A percentile compares a stretch with the other conserved stretches of the same genome.
These are phyloP conservation scores for Kwoniella shandongensis DNA, from an alignment of 768 basidiomycete genomes.

Conservation along the genomic window DNA sequence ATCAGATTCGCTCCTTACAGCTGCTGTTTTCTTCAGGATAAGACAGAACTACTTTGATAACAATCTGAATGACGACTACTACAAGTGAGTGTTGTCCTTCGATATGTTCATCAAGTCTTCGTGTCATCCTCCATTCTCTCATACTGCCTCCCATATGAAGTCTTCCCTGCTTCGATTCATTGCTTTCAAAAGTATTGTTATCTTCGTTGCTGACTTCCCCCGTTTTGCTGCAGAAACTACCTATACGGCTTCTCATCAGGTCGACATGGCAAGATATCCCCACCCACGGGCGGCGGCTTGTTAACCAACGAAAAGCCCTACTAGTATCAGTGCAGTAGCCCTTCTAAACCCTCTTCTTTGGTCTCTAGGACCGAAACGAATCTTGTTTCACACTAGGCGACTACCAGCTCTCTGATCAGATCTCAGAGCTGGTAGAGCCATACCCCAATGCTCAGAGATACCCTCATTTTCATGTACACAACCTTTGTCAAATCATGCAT, in stretches of 20 bases:
- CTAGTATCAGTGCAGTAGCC: conserved; percentile 18
- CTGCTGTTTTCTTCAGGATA: conserved; percentile 95
- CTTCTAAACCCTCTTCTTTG: too few species aligned
- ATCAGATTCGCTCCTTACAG: conserved; percentile 91
- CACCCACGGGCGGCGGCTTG: conserved; percentile 14
- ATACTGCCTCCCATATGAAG: too few species aligned
- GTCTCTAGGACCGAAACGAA: too few species aligned
- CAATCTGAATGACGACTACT: conserved; percentile 69
- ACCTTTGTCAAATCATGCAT: too few species aligned
- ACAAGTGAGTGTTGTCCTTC: conserved; percentile 43
- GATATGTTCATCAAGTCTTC: conserved; percentile 52
- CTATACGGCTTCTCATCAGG: conserved; percentile 48
- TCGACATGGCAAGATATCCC: conserved; percentile 30
- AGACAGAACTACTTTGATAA: conserved; percentile 87
- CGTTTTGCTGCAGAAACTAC: conserved; percentile 30
- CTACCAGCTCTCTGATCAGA: too few species aligned
- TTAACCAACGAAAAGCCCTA: conserved; percentile 35
- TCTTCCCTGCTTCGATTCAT: too few species aligned
- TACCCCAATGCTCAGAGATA: too few species aligned
- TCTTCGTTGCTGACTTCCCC: neutral
- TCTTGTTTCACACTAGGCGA: too few species aligned
- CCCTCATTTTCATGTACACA: too few species aligned
- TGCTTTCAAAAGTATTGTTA: too few species aligned
- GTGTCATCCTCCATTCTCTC: too few species aligned
- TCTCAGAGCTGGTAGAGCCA: too few species aligned